Base-by-base conservation (phyloP, 1,139 yeast species). In the Pichia norvegensis region DNA sequence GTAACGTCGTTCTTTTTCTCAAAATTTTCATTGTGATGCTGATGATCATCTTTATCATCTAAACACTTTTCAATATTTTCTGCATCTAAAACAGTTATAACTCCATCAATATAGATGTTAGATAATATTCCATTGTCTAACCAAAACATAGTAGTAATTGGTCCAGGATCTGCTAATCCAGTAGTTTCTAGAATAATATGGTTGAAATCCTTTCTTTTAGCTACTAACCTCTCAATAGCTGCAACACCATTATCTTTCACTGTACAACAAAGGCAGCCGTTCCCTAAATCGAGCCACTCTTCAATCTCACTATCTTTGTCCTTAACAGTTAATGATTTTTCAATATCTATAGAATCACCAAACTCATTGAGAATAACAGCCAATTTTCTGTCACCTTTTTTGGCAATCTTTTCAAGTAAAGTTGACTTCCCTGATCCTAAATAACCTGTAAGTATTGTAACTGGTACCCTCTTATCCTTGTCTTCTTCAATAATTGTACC, bases 141-240 rank as follows among this genome's bases (percentile, higher is more conserved):
- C 98, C 98, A 92, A 64, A 92, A 92, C 96, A 92, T 92, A 55
- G 81, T 79, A 9, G 97, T 96, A 33, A 92, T 87, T 0, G 97
- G 97, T 0, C 84, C 97, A 0, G 98, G 98, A 61, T 92, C 97
- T 0, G 99, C 98, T n/a, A 94, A 73, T 0, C 99, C 99, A 0
- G 97, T 87, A 0, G 99, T 94, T 61, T 92, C 99, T 46, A 94
- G 67, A 25, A 92, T 64, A 25, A 92, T 88, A 59, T 92, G 85
- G 62, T 94, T 98, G 49, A 92, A 90, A 1, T 59, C 64, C 46
- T 74, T 74, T 39, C 78, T 82, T 42, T 81, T 74, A 42, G 79
- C 83, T 55, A 92, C 81, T 56, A 92, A 73, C 50, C 86, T 79
- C 63, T 92, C 99, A 50, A 92, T 88, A 0, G 99, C 99, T 35